A percentile compares a stretch with the other conserved stretches of the same genome.
These are phyloP conservation scores for Laetiporus sulphureus DNA, from an alignment of 1,284 basidiomycete genomes.

Conservation along the genomic window DNA sequence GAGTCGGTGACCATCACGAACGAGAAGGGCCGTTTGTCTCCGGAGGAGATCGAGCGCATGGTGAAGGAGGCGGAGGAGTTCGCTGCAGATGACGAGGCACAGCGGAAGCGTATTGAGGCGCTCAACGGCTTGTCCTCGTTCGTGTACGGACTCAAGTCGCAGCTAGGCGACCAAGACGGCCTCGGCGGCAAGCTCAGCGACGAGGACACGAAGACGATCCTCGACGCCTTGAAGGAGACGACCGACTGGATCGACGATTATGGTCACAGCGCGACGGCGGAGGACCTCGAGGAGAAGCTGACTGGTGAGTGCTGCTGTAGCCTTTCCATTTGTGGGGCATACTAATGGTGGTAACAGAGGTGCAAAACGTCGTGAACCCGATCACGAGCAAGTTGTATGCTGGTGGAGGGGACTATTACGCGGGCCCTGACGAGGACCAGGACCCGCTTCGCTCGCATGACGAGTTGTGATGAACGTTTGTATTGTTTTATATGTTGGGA, in stretches of 20 bases:
- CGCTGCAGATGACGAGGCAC: conserved; percentile 78
- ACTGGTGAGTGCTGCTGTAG: conserved; percentile 29
- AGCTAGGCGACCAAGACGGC: conserved; percentile 82
- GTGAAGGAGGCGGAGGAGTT: conserved; percentile 90
- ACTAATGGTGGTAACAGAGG: conserved; percentile 30
- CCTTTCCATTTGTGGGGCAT: neutral
- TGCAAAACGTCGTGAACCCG: conserved; percentile 55
- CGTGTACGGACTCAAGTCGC: conserved; percentile 81
- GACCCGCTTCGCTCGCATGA: conserved; percentile 58
- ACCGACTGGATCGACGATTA: conserved; percentile 89
- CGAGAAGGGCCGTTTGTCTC: conserved; percentile 77
- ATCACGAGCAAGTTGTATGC: conserved; percentile 77
- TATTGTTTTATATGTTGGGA: neutral
- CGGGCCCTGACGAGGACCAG: conserved; percentile 40
- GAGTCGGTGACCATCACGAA: conserved; percentile 88
- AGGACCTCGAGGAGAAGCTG: conserved; percentile 91
- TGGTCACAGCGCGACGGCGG: conserved; percentile 69
- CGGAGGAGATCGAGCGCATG: conserved; percentile 91
- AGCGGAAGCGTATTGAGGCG: conserved; percentile 86
- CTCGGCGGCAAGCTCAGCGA: conserved; percentile 85
- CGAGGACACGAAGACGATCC: conserved; percentile 86
- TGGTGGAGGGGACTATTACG: conserved; percentile 27
- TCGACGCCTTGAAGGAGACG: conserved; percentile 81
- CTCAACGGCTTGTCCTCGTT: conserved; percentile 75
- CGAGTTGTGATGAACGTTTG: conserved; percentile 42